Evolutionary conservation across 768 basidiomycete genomes (phyloP).

Genomic region (Kwoniella sp.): DNA sequence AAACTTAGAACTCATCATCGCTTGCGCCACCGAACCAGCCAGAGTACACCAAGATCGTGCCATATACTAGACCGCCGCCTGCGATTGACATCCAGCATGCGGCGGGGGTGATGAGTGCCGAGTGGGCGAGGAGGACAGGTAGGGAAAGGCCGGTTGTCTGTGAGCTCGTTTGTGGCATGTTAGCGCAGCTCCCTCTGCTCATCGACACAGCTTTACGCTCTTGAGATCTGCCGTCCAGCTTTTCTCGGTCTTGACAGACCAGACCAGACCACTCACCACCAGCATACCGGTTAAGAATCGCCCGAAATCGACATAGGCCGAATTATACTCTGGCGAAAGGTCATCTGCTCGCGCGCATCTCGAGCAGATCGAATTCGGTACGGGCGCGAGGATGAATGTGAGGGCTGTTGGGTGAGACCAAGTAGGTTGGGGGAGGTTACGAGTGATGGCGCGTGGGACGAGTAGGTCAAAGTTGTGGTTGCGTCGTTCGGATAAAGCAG

Average conservation of each 20-base stretch:
- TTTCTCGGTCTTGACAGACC: neutral
- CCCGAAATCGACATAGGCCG: constrained; percentile 73
- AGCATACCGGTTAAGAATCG: constrained; percentile 89
- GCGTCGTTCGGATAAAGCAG: too few species aligned
- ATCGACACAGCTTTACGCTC: neutral
- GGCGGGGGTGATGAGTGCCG: constrained; percentile 76
- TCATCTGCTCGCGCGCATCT: constrained; percentile 85
- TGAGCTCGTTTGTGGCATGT: neutral
- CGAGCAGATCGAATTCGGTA: constrained; percentile 92
- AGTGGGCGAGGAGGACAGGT: constrained; percentile 88
- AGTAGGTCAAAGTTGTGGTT: too few species aligned
- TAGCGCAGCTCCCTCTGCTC: too few species aligned
- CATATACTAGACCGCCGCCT: constrained; percentile 90
- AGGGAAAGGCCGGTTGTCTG: constrained; percentile 79
- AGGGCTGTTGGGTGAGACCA: constrained; percentile 63
- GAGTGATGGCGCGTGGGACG: too few species aligned
- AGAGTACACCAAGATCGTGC: constrained; percentile 80
- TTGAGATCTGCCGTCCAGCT: neutral
- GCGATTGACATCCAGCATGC: constrained; percentile 94
- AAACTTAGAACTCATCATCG: constrained; percentile 40
- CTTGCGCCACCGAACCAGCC: constrained; percentile 51
- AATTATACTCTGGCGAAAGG: constrained; percentile 72
- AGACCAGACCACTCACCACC: constrained; percentile 65
- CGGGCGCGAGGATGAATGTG: constrained; percentile 90
- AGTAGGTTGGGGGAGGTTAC: constrained; percentile 7